phyloP scores from a whole-genome alignment of 345 rosid species.

The Eucalyptus curtisii region DNA sequence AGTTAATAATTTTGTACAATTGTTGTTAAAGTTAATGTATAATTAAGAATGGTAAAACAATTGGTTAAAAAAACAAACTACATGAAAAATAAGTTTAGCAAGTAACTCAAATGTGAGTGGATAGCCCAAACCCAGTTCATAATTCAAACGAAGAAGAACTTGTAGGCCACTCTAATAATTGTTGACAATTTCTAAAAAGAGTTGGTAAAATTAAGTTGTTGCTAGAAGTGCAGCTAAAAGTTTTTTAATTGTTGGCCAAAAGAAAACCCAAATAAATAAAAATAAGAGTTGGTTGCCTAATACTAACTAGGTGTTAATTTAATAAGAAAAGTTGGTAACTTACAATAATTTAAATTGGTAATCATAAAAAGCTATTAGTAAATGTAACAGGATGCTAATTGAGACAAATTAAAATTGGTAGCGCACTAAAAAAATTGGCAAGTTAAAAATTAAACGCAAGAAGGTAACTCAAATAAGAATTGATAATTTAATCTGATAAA shows the following conservation, averaged over 20 bases:
- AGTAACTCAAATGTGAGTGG: background rate
- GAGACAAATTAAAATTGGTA: background rate
- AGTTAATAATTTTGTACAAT: background rate
- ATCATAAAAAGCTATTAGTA: background rate
- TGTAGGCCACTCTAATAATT: background rate
- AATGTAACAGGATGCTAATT: background rate
- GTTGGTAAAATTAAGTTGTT: background rate
- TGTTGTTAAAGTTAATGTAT: background rate
- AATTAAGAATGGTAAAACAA: background rate
- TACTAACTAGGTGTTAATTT: background rate
- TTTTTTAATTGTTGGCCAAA: background rate
- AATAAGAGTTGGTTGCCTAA: background rate
- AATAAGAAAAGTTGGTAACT: background rate
- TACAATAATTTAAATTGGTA: background rate
- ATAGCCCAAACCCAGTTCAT: background rate
- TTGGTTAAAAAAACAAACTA: background rate
- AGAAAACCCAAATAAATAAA: background rate
- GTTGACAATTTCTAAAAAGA: background rate
- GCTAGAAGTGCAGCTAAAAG: background rate
- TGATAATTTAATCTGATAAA: background rate
- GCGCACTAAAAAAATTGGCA: background rate
- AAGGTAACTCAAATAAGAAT: background rate
- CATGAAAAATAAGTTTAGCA: background rate
- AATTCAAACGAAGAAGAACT: background rate
- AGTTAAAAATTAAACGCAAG: background rate